Evolutionary conservation across 495 filamentous ascomycete genomes (phyloP), one percentile per base, ranked within the genome.

Genomic region (Daldinia decipiens): DNA sequence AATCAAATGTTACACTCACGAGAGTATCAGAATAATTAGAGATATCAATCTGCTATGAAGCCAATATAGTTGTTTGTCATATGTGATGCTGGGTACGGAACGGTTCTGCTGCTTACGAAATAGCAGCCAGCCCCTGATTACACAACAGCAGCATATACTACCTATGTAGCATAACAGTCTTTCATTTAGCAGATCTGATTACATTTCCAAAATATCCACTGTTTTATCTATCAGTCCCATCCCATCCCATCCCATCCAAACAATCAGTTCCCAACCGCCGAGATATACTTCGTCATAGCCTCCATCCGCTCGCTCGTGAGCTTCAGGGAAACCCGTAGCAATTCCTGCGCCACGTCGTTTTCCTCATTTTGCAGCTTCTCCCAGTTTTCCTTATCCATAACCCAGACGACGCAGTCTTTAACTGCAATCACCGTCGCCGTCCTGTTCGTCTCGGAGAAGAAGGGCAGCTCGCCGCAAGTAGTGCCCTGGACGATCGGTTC

Each of bases 401-500:
- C 80, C 95, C 95, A 99, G 13, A 90, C 88, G 13, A 95, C 88
- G 62, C 89, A 90, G 68, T 94, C 88, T 53, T 90, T 88, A 74
- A 98, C 94, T 0, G 91, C 90, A 60, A 88, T 83, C 26, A 97
- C 93, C 1, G 92, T 97, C 17, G 93, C 93, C 5, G 93, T 98
- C 39, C 95, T 86, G 29, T 87, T 85, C 0, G 94, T 97, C 73
- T 93, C 91, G 15, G 90, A 91, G 79, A 99, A 99, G 82, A 99
- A 99, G 0, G 95, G 95, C 59, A 98, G 79, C 79, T 99, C 95
- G 27, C 95, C 95, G 74, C 95, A 98, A 9, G 95, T 97, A 26
- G 95, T 94, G 24, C 95, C 95, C 7, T 93, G 93, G 2, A 98
- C 92, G 45, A 99, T 97, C 67, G 93, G 90, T 76, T 99, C 95